Evolutionary conservation across 345 rosid species (phyloP).

Genomic region (Salix purpurea): DNA sequence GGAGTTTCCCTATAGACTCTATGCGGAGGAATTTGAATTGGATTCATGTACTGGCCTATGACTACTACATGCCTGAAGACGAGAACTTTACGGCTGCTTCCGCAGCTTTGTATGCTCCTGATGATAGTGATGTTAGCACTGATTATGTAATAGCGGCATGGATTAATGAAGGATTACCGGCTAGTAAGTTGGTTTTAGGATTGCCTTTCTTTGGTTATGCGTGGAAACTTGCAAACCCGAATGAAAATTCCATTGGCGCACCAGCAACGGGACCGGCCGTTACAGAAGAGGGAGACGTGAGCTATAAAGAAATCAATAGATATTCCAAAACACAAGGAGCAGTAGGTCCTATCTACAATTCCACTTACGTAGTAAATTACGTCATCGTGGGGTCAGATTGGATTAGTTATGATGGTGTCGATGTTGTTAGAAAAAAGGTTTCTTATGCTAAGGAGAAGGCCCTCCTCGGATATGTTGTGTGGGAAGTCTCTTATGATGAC

Average conservation of each 20-base stretch:
- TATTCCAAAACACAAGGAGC: conserved; percentile 33
- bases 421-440: conserved; percentile 30
- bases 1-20: conserved; percentile 14
- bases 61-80: conserved; percentile 19
- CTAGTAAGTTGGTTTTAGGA: conserved; percentile 25
- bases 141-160: conserved; percentile 25
- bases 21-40: conserved; percentile 24
- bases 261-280: conserved; percentile 2
- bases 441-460: conserved; percentile 34
- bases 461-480: conserved; percentile 36
- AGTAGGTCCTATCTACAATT: conserved; percentile 19
- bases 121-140: conserved; percentile 5
- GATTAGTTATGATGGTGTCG: conserved; percentile 43
- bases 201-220: conserved; percentile 33
- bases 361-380: conserved; percentile 21
- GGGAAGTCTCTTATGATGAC: conserved; percentile 26
- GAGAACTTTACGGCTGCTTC: conserved; percentile 20
- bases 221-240: conserved; percentile 19
- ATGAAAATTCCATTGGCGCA: conserved; percentile 10
- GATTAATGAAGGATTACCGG: conserved; percentile 25
- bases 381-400: conserved; percentile 15
- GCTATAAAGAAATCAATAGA: conserved; percentile 18
- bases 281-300: conserved; percentile 10
- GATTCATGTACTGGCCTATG: conserved; percentile 25
- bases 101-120: conserved; percentile 22